phyloP scores from a whole-genome alignment of 2,329 filamentous ascomycete species.

The Pseudogymnoascus sp. region DNA sequence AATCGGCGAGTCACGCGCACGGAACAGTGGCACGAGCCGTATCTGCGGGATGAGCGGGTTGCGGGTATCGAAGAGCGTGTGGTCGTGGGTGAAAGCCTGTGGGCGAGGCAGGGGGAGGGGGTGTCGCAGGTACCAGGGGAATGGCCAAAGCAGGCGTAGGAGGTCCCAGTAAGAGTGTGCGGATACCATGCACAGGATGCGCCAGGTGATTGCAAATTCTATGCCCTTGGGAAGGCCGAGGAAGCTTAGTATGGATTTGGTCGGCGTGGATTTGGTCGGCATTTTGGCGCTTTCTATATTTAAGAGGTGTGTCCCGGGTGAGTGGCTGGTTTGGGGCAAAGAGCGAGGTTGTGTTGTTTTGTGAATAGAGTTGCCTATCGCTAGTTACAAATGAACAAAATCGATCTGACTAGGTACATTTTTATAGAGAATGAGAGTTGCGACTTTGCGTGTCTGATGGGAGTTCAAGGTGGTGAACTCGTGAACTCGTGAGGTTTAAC shows the following conservation, averaged over 20 bases:
- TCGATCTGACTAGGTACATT: neutral
- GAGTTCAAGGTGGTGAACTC: neutral
- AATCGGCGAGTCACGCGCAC: constrained; percentile 21
- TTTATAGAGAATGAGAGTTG: neutral
- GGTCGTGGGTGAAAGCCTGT: constrained; percentile 40
- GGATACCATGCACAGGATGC: neutral
- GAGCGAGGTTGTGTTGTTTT: neutral
- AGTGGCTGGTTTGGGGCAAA: neutral
- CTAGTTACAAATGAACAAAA: neutral
- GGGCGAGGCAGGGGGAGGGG: constrained; percentile 20
- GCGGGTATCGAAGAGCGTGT: constrained; percentile 25
- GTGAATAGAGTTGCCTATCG: neutral
- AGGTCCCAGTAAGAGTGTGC: neutral
- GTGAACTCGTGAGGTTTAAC: neutral
- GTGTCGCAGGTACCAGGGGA: constrained; percentile 12
- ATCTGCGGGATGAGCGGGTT: constrained; percentile 2
- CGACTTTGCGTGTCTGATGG: neutral
- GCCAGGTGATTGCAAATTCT: neutral
- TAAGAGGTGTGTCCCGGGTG: neutral
- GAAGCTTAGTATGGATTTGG: too few species aligned
- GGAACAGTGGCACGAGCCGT: constrained; percentile 5
- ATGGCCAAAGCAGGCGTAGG: neutral
- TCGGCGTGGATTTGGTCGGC: neutral
- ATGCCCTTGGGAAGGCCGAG: neutral
- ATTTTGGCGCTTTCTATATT: too few species aligned